Evolutionary conservation across 192 early-diverging fungal species (phyloP), one percentile per base, ranked within the genome.

Genomic region (Coemansia sp.): DNA sequence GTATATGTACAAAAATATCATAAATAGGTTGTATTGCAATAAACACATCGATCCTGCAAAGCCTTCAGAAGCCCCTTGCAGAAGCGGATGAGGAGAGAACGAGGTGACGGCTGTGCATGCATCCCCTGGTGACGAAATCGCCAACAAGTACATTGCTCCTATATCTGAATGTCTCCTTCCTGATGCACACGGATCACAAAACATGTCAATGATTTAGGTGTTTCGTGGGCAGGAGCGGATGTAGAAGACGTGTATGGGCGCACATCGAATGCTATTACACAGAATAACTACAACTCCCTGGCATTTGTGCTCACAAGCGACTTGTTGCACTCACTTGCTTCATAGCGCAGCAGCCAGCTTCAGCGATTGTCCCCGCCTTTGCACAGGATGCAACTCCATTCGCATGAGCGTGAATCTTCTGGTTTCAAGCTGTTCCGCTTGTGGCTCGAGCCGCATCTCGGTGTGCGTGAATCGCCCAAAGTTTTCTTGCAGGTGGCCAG

Each of bases 391-490:
- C 7, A 6, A 36, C 4, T 36, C 34, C 34, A n/a, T n/a, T n/a
- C n/a, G n/a, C n/a, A n/a, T n/a, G n/a, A n/a, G n/a, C n/a, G n/a
- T n/a, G n/a, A 5, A 11, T 42, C 41, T 42, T 42, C 41, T 7
- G 41, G 19, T 19, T 44, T 44, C n/a, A 19, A 23, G 23, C 7
- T 11, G 7, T 25, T 25, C 45, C 8, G 45, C 22, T 17, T 19
- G 4, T n/a, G 52, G 28, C 52, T 54, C 52, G 52, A 54, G 52
- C 52, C 28, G 52, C 52, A 30, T 29, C 2, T 54, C 20, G 17
- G 15, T 33, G 29, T 8, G 33, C 7, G 52, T 14, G 52, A 54
- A 54, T 54, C 30, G 52, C 17, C 30, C 33, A 17, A 50, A 30
- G 17, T 54, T 54, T 30, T 31, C 17, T 31, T 19, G 2, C 52